These are phyloP conservation scores for Dujonia santamariae DNA, from an alignment of 1,139 yeast genomes.

Conservation along the genomic window DNA sequence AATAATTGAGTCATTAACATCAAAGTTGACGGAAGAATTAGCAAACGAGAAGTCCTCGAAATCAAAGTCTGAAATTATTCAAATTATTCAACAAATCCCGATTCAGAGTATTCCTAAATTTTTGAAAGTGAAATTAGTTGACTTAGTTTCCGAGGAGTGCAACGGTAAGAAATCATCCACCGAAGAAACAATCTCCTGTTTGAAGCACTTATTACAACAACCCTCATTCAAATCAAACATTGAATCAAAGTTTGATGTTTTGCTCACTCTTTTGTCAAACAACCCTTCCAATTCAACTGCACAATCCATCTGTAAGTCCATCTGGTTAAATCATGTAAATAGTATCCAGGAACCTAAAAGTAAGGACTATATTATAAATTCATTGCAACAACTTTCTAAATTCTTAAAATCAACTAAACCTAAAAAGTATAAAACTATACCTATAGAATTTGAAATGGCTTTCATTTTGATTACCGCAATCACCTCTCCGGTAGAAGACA, in stretches of 20 bases:
- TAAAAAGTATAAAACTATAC: not conserved
- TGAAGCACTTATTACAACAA: constrained; percentile 36
- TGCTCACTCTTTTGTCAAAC: constrained; percentile 18
- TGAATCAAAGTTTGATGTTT: constrained; percentile 37
- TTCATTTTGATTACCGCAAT: not conserved
- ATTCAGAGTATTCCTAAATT: constrained; percentile 46
- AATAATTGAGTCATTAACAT: constrained; percentile 26
- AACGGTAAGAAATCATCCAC: not conserved
- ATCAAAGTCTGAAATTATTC: constrained; percentile 1
- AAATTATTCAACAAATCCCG: constrained; percentile 29
- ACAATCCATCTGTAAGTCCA: constrained; percentile 18
- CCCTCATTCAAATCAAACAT: constrained; percentile 53
- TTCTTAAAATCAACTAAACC: constrained; percentile 2
- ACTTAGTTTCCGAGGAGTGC: not conserved
- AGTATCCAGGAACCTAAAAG: constrained; percentile 18
- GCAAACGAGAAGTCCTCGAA: not conserved
- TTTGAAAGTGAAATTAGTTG: constrained; percentile 22
- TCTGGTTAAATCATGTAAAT: constrained; percentile 30
- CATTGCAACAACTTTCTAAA: constrained; percentile 13
- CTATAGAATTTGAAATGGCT: constrained; percentile 1
- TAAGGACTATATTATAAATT: constrained; percentile 13
- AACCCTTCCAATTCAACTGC: constrained; percentile 14
- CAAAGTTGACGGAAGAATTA: constrained; percentile 11
- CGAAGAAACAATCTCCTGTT: constrained; percentile 7
- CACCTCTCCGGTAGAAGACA: not conserved